These are phyloP conservation scores for Saturnispora sekii DNA, from an alignment of 805 yeast species.

Conservation along the genomic window DNA sequence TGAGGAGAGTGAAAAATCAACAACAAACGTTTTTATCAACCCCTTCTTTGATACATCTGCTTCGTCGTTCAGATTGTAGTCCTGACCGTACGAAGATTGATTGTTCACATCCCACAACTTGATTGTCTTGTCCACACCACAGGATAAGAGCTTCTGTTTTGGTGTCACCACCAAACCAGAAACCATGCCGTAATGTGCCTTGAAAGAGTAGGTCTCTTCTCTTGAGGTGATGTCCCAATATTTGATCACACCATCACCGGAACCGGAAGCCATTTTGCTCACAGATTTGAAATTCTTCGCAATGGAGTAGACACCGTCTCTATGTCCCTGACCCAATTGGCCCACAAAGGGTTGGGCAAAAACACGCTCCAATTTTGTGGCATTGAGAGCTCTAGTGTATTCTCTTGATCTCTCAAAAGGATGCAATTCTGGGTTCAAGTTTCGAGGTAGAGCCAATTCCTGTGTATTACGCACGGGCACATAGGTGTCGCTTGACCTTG, in stretches of 20 bases:
- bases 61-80: slow-evolving; percentile 9
- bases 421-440: slow-evolving; percentile 87
- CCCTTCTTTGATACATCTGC: slow-evolving; percentile 36
- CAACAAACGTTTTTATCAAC: slow-evolving; percentile 66
- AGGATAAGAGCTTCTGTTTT: slow-evolving; percentile 46
- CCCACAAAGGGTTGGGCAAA: slow-evolving; percentile 97
- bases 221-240: slow-evolving; percentile 86
- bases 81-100: slow-evolving; percentile 23
- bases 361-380: slow-evolving; percentile 91
- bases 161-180: slow-evolving; percentile 78
- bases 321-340: slow-evolving; percentile 88
- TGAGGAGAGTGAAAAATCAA: slow-evolving; percentile 76
- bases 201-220: slow-evolving; percentile 63
- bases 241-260: slow-evolving; percentile 92
- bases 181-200: slow-evolving; percentile 86
- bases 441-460: slow-evolving; percentile 78
- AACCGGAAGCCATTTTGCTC: slow-evolving; percentile 77
- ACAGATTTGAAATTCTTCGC: slow-evolving; percentile 68
- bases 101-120: slow-evolving; percentile 78
- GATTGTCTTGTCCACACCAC: slow-evolving; percentile 85
- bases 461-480: slow-evolving; percentile 89
- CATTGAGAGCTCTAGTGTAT: slow-evolving; percentile 87
- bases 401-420: slow-evolving; percentile 97
- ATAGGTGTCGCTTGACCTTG: slow-evolving; percentile 83
- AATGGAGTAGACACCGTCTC: slow-evolving; percentile 85